Conservation (phyloP, 1,139 yeast genomes). For the Kurtzmaniella natalensis region DNA sequence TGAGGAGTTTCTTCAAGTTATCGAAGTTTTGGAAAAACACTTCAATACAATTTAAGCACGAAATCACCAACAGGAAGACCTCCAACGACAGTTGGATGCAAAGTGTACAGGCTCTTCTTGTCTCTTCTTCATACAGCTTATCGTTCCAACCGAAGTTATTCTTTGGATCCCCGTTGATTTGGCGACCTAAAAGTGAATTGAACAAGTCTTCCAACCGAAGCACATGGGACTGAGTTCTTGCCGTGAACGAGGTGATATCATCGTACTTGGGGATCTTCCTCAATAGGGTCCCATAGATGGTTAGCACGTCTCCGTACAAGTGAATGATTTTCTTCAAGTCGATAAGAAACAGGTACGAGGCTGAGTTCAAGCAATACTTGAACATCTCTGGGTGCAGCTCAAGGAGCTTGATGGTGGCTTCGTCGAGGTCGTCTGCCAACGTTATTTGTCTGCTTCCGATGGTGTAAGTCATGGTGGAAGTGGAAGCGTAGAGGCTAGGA, state of each 20-base stretch:
- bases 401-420: conserved; percentile 23
- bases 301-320: conserved; percentile 34
- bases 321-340: conserved; percentile 31
- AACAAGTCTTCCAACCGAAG: conserved; percentile 30
- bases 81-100: conserved; percentile 19
- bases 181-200: conserved; percentile 24
- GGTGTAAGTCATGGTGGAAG: conserved; percentile 27
- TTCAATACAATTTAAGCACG: conserved; percentile 28
- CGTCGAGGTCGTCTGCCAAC: conserved; percentile 16
- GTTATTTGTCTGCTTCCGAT: conserved; percentile 27
- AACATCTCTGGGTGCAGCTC: conserved; percentile 27
- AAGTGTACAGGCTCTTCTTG: conserved; percentile 19
- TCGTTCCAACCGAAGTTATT: conserved; percentile 23
- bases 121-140: conserved; percentile 21
- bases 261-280: conserved; percentile 40
- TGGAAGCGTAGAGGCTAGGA: neutral
- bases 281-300: conserved; percentile 38
- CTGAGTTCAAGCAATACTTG: conserved; percentile 31
- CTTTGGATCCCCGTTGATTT: conserved; percentile 7
- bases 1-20: conserved; percentile 35
- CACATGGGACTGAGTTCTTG: conserved; percentile 19
- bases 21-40: conserved; percentile 33
- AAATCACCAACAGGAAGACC: conserved; percentile 19
- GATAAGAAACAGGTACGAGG: conserved; percentile 24
- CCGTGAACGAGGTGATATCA: conserved; percentile 36